Evolutionary conservation across 768 basidiomycete genomes (phyloP).

Genomic region (Termitomyces bulborhizus): DNA sequence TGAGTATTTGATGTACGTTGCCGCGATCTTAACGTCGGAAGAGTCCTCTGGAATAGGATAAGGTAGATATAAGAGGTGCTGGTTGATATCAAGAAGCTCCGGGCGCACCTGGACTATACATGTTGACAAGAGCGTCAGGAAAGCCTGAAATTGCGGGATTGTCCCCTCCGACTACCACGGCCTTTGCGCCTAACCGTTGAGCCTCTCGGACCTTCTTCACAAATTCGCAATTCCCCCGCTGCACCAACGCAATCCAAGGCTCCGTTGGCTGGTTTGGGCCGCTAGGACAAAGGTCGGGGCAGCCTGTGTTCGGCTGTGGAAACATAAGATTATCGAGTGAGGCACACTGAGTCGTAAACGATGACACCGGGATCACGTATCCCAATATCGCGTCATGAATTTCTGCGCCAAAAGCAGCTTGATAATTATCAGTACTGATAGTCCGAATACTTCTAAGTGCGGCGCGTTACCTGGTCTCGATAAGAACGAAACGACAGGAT

Average conservation of each 20-base stretch:
- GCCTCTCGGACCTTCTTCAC: conserved; percentile 80
- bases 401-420: conserved; percentile 72
- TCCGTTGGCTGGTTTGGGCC: conserved; percentile 59
- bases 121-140: conserved; percentile 77
- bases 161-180: conserved; percentile 88
- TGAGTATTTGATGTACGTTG: conserved; percentile 83
- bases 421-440: background rate
- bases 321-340: conserved; percentile 19
- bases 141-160: conserved; percentile 57
- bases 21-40: conserved; percentile 75
- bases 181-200: conserved; percentile 71
- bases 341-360: conserved; percentile 53
- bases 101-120: conserved; percentile 82
- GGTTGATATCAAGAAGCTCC: background rate
- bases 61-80: background rate
- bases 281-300: conserved; percentile 58
- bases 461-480: conserved; percentile 48
- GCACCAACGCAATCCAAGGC: conserved; percentile 86
- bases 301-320: conserved; percentile 46
- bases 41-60: conserved; percentile 57
- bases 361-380: conserved; percentile 65
- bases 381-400: conserved; percentile 63
- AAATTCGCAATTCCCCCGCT: conserved; percentile 88
- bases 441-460: background rate
- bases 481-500: conserved; percentile 62